These are phyloP conservation scores for Colletotrichum camelliae DNA, from an alignment of 2,329 filamentous ascomycete genomes.

Conservation along the genomic window DNA sequence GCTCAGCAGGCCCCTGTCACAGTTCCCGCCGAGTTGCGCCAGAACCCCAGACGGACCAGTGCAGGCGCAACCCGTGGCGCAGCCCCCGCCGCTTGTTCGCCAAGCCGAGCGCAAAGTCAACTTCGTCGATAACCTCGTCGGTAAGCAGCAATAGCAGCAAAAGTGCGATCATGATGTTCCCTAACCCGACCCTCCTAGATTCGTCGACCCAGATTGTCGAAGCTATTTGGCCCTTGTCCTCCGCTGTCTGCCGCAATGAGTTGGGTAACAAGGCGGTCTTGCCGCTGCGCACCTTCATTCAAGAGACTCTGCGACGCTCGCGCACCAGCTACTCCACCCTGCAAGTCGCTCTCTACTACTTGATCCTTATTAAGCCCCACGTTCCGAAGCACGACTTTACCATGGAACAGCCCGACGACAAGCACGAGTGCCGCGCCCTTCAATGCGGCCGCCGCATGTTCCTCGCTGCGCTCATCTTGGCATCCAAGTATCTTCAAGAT, in stretches of 20 bases:
- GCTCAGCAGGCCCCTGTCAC: conserved; percentile 28
- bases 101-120: conserved; percentile 92
- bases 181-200: conserved; percentile 64
- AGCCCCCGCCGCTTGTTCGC: conserved; percentile 75
- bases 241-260: conserved; percentile 77
- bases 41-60: conserved; percentile 65
- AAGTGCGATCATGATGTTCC: conserved; percentile 19
- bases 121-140: conserved; percentile 96
- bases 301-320: conserved; percentile 93
- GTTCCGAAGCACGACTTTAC: conserved; percentile 85
- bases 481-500: conserved; percentile 97
- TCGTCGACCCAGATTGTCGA: conserved; percentile 97
- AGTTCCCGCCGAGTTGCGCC: conserved; percentile 66
- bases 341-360: conserved; percentile 94
- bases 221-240: conserved; percentile 94
- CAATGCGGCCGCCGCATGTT: conserved; percentile 99
- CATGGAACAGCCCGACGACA: conserved; percentile 80
- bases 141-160: conserved; percentile 67
- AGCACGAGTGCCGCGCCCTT: conserved; percentile 76
- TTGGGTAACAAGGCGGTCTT: conserved; percentile 78
- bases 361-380: conserved; percentile 91
- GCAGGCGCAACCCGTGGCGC: conserved; percentile 52
- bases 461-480: conserved; percentile 89
- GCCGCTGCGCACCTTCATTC: conserved; percentile 93
- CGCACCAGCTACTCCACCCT: conserved; percentile 97